Evolutionary conservation across 768 basidiomycete species (phyloP).

Genomic region (Pleurotus pulmonarius): DNA sequence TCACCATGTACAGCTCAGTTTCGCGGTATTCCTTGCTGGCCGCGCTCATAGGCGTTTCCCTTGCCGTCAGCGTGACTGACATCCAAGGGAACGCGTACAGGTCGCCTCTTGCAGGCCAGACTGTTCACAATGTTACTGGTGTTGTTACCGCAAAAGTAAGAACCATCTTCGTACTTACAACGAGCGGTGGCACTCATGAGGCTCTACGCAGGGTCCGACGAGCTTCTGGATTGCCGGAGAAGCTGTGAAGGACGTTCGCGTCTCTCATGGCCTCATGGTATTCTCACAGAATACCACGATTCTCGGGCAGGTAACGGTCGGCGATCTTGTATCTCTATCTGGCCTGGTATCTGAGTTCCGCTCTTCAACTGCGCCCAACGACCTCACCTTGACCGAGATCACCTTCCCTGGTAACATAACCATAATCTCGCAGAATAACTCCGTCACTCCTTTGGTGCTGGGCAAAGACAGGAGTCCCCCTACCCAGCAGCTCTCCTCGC

Average conservation of each 20-base stretch:
- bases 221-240: conserved; percentile 49
- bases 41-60: conserved; percentile 20
- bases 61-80: conserved; percentile 39
- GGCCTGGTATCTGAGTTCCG: conserved; percentile 50
- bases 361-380: conserved; percentile 34
- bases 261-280: conserved; percentile 49
- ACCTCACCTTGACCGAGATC: conserved; percentile 50
- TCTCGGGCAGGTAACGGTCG: conserved; percentile 35
- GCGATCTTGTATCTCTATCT: conserved; percentile 43
- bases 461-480: conserved; percentile 53
- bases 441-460: conserved; percentile 45
- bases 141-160: conserved; percentile 51
- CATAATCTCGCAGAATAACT: conserved; percentile 41
- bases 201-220: conserved; percentile 29
- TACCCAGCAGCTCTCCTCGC: conserved; percentile 39
- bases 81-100: conserved; percentile 48
- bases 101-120: conserved; percentile 42
- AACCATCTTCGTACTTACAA: not conserved
- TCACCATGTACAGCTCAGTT: not conserved
- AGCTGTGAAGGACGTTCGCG: conserved; percentile 37
- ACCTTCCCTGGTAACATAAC: conserved; percentile 38
- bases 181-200: not conserved
- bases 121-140: conserved; percentile 44
- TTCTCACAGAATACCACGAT: conserved; percentile 38
- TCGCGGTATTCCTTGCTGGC: not conserved